These are phyloP conservation scores for Ganoderma lucidum DNA, from an alignment of 1,284 basidiomycete species.

Conservation along the genomic window DNA sequence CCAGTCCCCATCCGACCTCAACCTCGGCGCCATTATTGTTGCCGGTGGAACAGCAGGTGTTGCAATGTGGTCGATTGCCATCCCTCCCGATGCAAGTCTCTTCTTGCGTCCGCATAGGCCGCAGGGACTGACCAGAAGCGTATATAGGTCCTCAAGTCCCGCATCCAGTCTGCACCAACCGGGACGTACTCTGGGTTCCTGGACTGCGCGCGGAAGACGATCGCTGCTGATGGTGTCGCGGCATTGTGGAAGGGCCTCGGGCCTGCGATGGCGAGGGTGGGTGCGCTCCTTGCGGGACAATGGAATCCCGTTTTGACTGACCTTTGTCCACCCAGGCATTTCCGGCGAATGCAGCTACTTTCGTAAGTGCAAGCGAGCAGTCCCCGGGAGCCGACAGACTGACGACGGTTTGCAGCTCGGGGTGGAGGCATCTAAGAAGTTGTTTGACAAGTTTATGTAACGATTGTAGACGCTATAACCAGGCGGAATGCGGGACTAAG, in stretches of 20 bases:
- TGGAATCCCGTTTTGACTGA: not conserved
- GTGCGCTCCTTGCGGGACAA: conserved; percentile 36
- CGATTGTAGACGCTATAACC: not conserved
- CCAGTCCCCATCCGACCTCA: conserved; percentile 81
- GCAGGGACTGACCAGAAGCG: conserved; percentile 17
- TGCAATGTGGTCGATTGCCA: conserved; percentile 97
- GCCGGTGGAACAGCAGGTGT: conserved; percentile 97
- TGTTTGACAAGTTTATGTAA: conserved; percentile 40
- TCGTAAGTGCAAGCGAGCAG: conserved; percentile 76
- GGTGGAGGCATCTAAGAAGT: conserved; percentile 42
- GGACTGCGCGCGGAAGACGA: conserved; percentile 93
- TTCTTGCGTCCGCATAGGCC: not conserved
- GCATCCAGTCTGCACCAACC: conserved; percentile 95
- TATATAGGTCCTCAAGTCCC: conserved; percentile 90
- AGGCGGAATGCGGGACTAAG: not conserved
- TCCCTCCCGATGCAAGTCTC: conserved; percentile 88
- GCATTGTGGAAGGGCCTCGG: conserved; percentile 98
- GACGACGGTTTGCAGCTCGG: conserved; percentile 34
- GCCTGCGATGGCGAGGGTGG: conserved; percentile 93
- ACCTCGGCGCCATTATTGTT: conserved; percentile 88
- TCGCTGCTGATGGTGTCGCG: conserved; percentile 88
- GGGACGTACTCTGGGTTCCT: conserved; percentile 96
- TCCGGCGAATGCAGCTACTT: conserved; percentile 96
- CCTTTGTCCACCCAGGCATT: conserved; percentile 64
- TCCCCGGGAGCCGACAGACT: not conserved